These are phyloP conservation scores for Wickerhamiella galacta DNA, from an alignment of 805 yeast species.

Conservation along the genomic window DNA sequence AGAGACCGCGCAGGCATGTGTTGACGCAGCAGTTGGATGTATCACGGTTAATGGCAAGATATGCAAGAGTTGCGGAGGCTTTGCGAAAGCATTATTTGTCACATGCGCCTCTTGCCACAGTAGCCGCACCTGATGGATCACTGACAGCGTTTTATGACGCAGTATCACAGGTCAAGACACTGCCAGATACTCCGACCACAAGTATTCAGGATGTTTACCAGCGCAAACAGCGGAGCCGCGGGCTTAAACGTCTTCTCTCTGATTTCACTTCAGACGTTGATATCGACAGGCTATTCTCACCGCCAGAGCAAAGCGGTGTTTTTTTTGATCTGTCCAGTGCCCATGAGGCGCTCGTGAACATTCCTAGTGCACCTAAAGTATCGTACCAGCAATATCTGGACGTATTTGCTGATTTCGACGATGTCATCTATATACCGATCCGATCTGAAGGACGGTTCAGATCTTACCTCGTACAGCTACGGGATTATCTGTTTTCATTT, in stretches of 20 bases:
- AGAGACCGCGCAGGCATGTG: conserved; percentile 34
- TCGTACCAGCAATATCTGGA: conserved; percentile 37
- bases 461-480: conserved; percentile 31
- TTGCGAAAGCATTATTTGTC: too few species aligned
- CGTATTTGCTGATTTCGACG: conserved; percentile 24
- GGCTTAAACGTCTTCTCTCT: conserved; percentile 28
- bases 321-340: conserved; percentile 31
- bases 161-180: not conserved
- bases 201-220: not conserved
- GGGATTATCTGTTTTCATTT: conserved; percentile 34
- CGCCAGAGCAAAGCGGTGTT: conserved; percentile 32
- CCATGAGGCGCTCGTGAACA: conserved; percentile 19
- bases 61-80: conserved; percentile 11
- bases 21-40: conserved; percentile 55
- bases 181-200: not conserved
- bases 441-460: conserved; percentile 24
- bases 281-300: conserved; percentile 34
- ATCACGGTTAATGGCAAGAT: conserved; percentile 31
- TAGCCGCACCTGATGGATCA: too few species aligned
- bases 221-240: not conserved
- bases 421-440: conserved; percentile 10
- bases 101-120: too few species aligned
- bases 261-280: conserved; percentile 33
- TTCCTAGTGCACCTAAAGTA: conserved; percentile 15
- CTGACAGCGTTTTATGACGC: not conserved